phyloP scores from a whole-genome alignment of 2,329 filamentous ascomycete species.

The Ophiostoma novo-ulmi region DNA sequence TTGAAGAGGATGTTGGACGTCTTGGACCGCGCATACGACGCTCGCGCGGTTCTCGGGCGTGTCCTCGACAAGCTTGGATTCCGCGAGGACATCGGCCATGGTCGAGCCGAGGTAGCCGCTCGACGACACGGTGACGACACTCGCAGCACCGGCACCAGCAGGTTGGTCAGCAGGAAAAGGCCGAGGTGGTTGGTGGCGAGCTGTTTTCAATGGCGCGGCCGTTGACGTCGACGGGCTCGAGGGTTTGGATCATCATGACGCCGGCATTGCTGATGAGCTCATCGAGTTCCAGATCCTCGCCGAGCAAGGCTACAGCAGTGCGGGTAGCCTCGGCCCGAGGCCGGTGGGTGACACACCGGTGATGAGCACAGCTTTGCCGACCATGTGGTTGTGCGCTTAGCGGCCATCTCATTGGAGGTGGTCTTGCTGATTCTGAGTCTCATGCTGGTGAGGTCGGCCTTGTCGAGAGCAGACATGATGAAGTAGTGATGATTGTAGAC shows the following conservation, averaged over 20 bases:
- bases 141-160: conserved; percentile 36
- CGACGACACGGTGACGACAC: conserved; percentile 42
- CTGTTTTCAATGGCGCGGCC: conserved; percentile 34
- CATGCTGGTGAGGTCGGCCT: conserved; percentile 11
- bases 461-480: neutral
- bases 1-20: conserved; percentile 47
- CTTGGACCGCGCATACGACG: conserved; percentile 48
- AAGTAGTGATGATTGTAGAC: neutral
- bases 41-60: conserved; percentile 21
- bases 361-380: conserved; percentile 26
- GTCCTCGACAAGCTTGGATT: conserved; percentile 40
- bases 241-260: conserved; percentile 34
- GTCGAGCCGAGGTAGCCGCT: conserved; percentile 39
- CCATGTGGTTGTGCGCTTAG: conserved; percentile 23
- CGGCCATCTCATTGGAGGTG: conserved; percentile 24
- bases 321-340: conserved; percentile 28
- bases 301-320: conserved; percentile 34
- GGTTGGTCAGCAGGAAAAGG: conserved; percentile 46
- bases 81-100: conserved; percentile 42
- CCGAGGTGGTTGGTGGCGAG: conserved; percentile 48
- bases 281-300: conserved; percentile 33
- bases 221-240: conserved; percentile 32
- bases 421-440: neutral
- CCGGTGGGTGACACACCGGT: conserved; percentile 25
- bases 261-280: conserved; percentile 42